These are phyloP conservation scores for Hypoxylon fragiforme DNA, from an alignment of 495 filamentous ascomycete genomes.

Conservation along the genomic window DNA sequence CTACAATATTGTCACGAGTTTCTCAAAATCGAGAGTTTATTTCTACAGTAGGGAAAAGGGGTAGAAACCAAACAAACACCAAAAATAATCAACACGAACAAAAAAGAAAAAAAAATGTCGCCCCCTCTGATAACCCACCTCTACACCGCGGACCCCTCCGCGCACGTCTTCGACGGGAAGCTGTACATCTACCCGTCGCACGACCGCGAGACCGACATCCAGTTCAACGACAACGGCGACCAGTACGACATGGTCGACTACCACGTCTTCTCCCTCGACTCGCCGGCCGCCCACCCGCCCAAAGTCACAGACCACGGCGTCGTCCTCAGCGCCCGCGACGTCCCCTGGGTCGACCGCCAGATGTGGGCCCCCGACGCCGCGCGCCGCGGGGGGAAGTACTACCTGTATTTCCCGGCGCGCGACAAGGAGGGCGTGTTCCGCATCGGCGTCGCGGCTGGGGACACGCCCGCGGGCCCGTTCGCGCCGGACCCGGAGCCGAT, in stretches of 20 bases:
- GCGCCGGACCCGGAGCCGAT: constrained; percentile 60
- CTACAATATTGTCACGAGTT: neutral
- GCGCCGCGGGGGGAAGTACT: constrained; percentile 61
- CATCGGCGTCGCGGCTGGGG: constrained; percentile 62
- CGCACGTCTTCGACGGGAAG: constrained; percentile 64
- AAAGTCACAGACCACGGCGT: constrained; percentile 63
- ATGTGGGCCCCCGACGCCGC: constrained; percentile 69
- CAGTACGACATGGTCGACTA: constrained; percentile 81
- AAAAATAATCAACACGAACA: neutral
- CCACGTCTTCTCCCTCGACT: constrained; percentile 63
- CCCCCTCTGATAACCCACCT: constrained; percentile 65
- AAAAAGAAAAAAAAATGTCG: constrained; percentile 35
- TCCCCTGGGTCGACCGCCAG: constrained; percentile 67
- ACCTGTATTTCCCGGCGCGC: constrained; percentile 66
- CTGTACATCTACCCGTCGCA: constrained; percentile 70
- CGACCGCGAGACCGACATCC: constrained; percentile 63
- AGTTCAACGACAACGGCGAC: constrained; percentile 77
- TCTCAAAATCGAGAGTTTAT: neutral
- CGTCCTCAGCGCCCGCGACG: constrained; percentile 54
- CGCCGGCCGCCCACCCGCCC: constrained; percentile 36
- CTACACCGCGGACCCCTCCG: constrained; percentile 72
- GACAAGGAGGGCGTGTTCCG: constrained; percentile 64
- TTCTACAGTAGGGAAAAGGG: too few relatives aligned
- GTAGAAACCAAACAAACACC: too few relatives aligned
- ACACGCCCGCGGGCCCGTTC: constrained; percentile 61